Evolutionary conservation across 345 rosid species (phyloP).

Genomic region (Brassica nigra): DNA sequence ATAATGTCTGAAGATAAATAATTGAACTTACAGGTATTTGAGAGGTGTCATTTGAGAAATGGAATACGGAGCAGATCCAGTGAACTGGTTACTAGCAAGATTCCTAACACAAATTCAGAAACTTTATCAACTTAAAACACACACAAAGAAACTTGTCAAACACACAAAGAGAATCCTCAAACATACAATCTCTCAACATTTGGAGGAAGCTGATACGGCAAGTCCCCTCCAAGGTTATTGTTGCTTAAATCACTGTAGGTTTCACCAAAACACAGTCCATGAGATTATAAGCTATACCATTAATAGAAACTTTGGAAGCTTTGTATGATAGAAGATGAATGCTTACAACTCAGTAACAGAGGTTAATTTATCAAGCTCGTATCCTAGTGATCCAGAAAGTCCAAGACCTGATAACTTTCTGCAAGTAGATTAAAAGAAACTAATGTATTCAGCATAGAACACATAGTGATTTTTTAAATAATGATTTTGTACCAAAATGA

Average conservation of each 20-base stretch:
- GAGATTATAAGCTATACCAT: not conserved
- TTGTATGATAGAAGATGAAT: constrained; percentile 15
- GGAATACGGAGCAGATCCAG: constrained; percentile 55
- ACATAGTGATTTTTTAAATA: not conserved
- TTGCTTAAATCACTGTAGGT: constrained; percentile 79
- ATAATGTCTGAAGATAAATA: constrained; percentile 24
- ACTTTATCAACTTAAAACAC: not conserved
- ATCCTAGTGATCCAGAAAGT: constrained; percentile 79
- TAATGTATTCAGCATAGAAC: constrained; percentile 12
- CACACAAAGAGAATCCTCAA: constrained; percentile 10
- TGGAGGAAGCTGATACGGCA: constrained; percentile 66
- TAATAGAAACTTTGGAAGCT: constrained; percentile 16
- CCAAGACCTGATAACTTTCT: constrained; percentile 77
- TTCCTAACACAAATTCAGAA: constrained; percentile 54
- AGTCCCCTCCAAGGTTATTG: constrained; percentile 62
- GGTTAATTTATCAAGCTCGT: constrained; percentile 52
- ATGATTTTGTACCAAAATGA: constrained; percentile 19
- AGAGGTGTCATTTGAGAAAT: constrained; percentile 60
- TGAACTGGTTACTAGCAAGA: constrained; percentile 75
- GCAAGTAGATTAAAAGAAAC: constrained; percentile 20
- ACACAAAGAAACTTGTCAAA: not conserved
- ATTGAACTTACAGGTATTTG: constrained; percentile 68
- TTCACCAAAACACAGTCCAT: constrained; percentile 14
- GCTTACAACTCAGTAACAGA: constrained; percentile 79
- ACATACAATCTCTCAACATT: constrained; percentile 70